Evolutionary conservation across 495 filamentous ascomycete genomes (phyloP).

Genomic region (Aspergillus baeticus): DNA sequence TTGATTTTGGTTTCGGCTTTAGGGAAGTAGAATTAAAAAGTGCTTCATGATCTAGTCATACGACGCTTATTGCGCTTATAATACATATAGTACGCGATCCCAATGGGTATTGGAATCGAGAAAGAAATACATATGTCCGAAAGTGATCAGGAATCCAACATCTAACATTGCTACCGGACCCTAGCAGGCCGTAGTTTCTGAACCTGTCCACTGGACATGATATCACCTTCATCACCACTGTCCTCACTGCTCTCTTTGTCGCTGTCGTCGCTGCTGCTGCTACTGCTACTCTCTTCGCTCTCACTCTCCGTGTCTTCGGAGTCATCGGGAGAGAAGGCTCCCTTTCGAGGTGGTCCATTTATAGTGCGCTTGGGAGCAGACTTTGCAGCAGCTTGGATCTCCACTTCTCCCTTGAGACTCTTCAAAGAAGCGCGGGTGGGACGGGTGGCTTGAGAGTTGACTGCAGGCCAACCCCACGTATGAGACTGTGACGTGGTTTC

Average conservation of each 20-base stretch:
- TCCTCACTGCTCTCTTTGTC: slow-evolving; percentile 2
- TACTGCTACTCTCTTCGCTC: slow-evolving; percentile 9
- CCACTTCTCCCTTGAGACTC: slow-evolving; percentile 8
- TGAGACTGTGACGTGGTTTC: not conserved
- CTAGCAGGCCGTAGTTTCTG: not conserved
- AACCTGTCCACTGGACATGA: slow-evolving; percentile 18
- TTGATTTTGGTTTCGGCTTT: not conserved
- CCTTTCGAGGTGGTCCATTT: slow-evolving; percentile 4
- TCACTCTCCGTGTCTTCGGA: slow-evolving; percentile 18
- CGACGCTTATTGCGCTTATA: not conserved
- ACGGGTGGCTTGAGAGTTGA: not conserved
- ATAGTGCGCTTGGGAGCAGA: not conserved
- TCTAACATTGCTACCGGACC: not conserved
- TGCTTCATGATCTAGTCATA: not conserved
- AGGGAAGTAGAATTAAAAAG: not conserved
- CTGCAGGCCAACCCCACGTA: not conserved
- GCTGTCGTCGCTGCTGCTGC: slow-evolving; percentile 3
- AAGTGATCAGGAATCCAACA: not conserved
- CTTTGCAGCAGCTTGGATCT: slow-evolving; percentile 5
- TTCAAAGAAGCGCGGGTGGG: slow-evolving; percentile 11
- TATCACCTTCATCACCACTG: slow-evolving; percentile 10
- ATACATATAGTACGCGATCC: not conserved
- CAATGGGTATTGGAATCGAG: not conserved
- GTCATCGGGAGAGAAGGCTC: slow-evolving; percentile 10
- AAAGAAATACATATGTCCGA: not conserved